Evolutionary conservation across 2,329 filamentous ascomycete genomes (phyloP).

Genomic region (Trichothecium roseum): DNA sequence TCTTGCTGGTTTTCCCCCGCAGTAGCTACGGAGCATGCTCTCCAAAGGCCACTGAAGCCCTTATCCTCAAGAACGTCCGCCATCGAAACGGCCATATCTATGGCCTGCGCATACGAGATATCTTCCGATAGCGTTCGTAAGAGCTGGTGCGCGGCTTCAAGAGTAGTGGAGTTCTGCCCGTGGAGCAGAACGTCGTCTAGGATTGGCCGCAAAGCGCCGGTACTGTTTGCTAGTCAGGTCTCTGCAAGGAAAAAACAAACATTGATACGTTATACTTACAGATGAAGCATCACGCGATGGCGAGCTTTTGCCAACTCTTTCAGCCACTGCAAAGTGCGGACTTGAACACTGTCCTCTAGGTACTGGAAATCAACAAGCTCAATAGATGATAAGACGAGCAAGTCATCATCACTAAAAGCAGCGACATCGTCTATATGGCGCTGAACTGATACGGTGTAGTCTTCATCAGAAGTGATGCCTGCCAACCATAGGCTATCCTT

Average conservation of each 20-base stretch:
- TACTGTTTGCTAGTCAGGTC: constrained; percentile 25
- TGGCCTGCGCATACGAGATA: constrained; percentile 35
- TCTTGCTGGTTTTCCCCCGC: constrained; percentile 38
- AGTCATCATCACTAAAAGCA: constrained; percentile 47
- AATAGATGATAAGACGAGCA: constrained; percentile 53
- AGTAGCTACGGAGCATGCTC: constrained; percentile 40
- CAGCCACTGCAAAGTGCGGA: constrained; percentile 48
- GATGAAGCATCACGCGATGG: constrained; percentile 44
- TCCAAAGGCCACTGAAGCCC: constrained; percentile 56
- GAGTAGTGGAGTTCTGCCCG: constrained; percentile 48
- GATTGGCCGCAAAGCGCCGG: constrained; percentile 43
- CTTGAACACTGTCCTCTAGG: constrained; percentile 52
- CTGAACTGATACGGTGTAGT: neutral
- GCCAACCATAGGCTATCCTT: constrained; percentile 53
- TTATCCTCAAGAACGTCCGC: constrained; percentile 45
- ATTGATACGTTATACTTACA: constrained; percentile 35
- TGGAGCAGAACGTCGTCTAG: constrained; percentile 53
- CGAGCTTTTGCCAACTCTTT: constrained; percentile 43
- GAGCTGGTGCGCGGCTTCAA: constrained; percentile 50
- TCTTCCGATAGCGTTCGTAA: constrained; percentile 48
- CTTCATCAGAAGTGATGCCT: constrained; percentile 32
- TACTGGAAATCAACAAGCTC: constrained; percentile 57
- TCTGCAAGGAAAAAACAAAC: neutral
- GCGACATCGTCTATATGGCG: constrained; percentile 21
- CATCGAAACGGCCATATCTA: constrained; percentile 35